Evolutionary conservation across 1,284 basidiomycete genomes (phyloP).

Genomic region (Trichosporon ovoides): DNA sequence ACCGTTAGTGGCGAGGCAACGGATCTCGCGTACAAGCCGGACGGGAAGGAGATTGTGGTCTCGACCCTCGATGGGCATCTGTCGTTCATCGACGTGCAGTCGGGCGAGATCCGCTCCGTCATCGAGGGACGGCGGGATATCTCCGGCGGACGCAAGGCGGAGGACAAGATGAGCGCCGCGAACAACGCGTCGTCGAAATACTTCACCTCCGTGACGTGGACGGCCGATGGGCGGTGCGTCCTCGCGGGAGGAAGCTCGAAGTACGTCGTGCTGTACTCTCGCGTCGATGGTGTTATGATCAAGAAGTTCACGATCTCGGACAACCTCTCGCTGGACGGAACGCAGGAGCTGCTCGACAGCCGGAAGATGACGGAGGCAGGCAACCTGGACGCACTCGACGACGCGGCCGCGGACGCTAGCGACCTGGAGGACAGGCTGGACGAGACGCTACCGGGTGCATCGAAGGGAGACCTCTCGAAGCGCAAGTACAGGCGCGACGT

Average conservation of each 20-base stretch:
- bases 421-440: slow-evolving; percentile 87
- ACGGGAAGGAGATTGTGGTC: slow-evolving; percentile 84
- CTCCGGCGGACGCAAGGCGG: slow-evolving; percentile 81
- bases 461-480: slow-evolving; percentile 79
- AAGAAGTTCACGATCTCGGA: slow-evolving; percentile 94
- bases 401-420: slow-evolving; percentile 62
- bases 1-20: slow-evolving; percentile 78
- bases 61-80: slow-evolving; percentile 92
- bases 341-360: slow-evolving; percentile 90
- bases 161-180: slow-evolving; percentile 82
- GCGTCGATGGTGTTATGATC: slow-evolving; percentile 84
- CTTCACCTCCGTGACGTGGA: slow-evolving; percentile 89
- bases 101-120: slow-evolving; percentile 77
- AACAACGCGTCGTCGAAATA: slow-evolving; percentile 80
- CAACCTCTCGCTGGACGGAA: slow-evolving; percentile 91
- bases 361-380: slow-evolving; percentile 77
- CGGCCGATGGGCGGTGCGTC: slow-evolving; percentile 85
- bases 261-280: slow-evolving; percentile 92
- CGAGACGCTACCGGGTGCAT: slow-evolving; percentile 71
- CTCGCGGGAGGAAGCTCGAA: slow-evolving; percentile 96
- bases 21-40: slow-evolving; percentile 83
- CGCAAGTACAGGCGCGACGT: slow-evolving; percentile 80
- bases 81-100: slow-evolving; percentile 77
- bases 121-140: slow-evolving; percentile 93
- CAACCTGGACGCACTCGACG: slow-evolving; percentile 73